Percentiles rank a stretch among this genome's conserved stretches.
Evolutionary conservation across 805 yeast genomes (phyloP).

Genomic region (Starmera caribaea): DNA sequence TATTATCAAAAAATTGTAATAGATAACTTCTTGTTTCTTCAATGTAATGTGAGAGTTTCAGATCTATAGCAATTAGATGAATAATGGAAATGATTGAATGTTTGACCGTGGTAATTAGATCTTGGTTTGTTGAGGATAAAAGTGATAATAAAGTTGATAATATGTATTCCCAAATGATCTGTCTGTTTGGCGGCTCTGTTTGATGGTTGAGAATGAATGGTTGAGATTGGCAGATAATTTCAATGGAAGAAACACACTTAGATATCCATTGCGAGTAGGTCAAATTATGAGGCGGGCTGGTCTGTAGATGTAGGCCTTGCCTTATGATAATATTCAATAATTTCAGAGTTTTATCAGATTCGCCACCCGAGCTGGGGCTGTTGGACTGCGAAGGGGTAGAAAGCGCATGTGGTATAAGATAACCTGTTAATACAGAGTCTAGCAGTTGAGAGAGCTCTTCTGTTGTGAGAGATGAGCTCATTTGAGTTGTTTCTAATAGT

Average conservation of each 20-base stretch:
- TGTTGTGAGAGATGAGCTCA: no score
- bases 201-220: conserved; percentile 12
- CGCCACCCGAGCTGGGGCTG: conserved; percentile 3
- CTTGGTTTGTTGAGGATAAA: conserved; percentile 7
- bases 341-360: conserved; percentile 11
- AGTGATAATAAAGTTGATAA: conserved; percentile 11
- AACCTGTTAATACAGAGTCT: neutral
- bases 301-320: conserved; percentile 13
- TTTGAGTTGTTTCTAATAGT: no score
- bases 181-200: conserved; percentile 1
- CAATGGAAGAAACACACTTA: conserved; percentile 13
- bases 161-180: conserved; percentile 12
- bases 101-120: conserved; percentile 9
- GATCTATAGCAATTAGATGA: conserved; percentile 11
- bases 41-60: conserved; percentile 13
- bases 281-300: conserved; percentile 8
- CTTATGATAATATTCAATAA: conserved; percentile 13
- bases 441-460: neutral
- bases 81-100: conserved; percentile 13
- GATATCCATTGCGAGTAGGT: conserved; percentile 8
- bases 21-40: conserved; percentile 9
- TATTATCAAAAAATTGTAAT: conserved; percentile 7
- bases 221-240: conserved; percentile 11
- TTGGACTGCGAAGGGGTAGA: neutral
- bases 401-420: neutral